Evolutionary conservation across 1,139 yeast species (phyloP), one percentile per base, ranked within the genome.

Genomic region (Candida sp.): DNA sequence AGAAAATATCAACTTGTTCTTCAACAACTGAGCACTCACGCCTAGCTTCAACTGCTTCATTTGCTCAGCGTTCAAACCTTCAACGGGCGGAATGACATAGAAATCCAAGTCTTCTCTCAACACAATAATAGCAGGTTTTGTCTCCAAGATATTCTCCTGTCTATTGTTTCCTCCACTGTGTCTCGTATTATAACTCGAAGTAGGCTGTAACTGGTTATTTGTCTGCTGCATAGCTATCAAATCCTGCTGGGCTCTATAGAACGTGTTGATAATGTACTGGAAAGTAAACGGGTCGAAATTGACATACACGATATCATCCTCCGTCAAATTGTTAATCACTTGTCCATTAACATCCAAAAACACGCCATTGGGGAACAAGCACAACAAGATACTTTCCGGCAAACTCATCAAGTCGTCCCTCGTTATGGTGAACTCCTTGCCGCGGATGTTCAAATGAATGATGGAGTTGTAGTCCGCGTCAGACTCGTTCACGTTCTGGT

Each of bases 71-170:
- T 66, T 62, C 44, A 83, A 68, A 1, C 88, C 88, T 3, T 75
- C 66, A 7, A 71, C 67, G 2, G 93, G 91, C 0, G 98, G 96
- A 28, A 94, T 85, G 53, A 96, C 90, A 68, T 93, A 96, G 70
- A 84, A 96, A 66, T 96, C 99, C 58, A 96, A 77, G 67, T 96
- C 99, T 68, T 96, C 99, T 55, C 98, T 78, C 51, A 96, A 77
- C 3, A 94, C 98, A 53, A 96, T 92, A 44, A 96, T 88, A 0
- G 97, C 91, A 0, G 99, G 98, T 60, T 91, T 88, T 51, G 85
- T 85, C 59, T 84, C 85, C 55, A 93, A 74, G 3, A 90, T 83
- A 49, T 85, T 68, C 42, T 75, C 78, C 32, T 70, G 69, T 42
- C 58, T 66, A 28, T 52, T 51, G 42, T 54, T 56, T 31, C 56